A percentile compares a stretch with the other conserved stretches of the same genome.
Conservation (phyloP, 2,329 filamentous ascomycete genomes). For the Waltergamsia citrina region DNA sequence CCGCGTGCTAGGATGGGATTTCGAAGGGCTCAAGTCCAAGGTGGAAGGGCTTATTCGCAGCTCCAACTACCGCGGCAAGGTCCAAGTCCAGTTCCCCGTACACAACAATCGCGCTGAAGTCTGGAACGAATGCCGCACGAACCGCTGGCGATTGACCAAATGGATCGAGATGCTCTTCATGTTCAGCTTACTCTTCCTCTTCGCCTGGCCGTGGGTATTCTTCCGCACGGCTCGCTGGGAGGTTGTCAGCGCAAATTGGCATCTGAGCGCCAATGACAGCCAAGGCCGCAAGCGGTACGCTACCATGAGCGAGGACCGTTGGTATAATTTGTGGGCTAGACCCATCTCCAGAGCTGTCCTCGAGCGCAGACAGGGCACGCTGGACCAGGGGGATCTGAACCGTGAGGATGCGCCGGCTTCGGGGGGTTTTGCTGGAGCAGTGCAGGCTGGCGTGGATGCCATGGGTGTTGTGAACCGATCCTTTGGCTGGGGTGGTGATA, state of each 20-base stretch:
- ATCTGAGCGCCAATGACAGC: slow-evolving; percentile 16
- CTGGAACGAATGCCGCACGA: slow-evolving; percentile 53
- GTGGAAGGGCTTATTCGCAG: slow-evolving; percentile 48
- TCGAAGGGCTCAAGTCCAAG: slow-evolving; percentile 36
- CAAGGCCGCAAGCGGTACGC: slow-evolving; percentile 36
- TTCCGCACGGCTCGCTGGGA: slow-evolving; percentile 59
- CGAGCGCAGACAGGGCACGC: slow-evolving; percentile 41
- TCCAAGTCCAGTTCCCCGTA: slow-evolving; percentile 50
- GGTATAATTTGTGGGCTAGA: slow-evolving; percentile 53
- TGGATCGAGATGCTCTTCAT: slow-evolving; percentile 60
- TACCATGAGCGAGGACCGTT: slow-evolving; percentile 45
- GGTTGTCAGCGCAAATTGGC: slow-evolving; percentile 53
- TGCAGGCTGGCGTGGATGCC: slow-evolving; percentile 38
- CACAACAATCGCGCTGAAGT: slow-evolving; percentile 48
- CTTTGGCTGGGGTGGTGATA: slow-evolving; percentile 38
- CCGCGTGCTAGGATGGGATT: slow-evolving; percentile 51
- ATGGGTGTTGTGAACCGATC: slow-evolving; percentile 44
- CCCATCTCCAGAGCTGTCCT: slow-evolving; percentile 51
- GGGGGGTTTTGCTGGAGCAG: slow-evolving; percentile 27
- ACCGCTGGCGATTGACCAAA: slow-evolving; percentile 52
- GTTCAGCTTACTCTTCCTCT: slow-evolving; percentile 57
- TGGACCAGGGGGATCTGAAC: slow-evolving; percentile 49
- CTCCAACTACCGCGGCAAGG: slow-evolving; percentile 58
- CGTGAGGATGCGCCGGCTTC: slow-evolving; percentile 15
- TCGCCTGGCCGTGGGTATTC: slow-evolving; percentile 63